A percentile compares a stretch with the other conserved stretches of the same genome.
Conservation (phyloP, 371 early-diverging fungal species). For the Mucor mucedo region DNA sequence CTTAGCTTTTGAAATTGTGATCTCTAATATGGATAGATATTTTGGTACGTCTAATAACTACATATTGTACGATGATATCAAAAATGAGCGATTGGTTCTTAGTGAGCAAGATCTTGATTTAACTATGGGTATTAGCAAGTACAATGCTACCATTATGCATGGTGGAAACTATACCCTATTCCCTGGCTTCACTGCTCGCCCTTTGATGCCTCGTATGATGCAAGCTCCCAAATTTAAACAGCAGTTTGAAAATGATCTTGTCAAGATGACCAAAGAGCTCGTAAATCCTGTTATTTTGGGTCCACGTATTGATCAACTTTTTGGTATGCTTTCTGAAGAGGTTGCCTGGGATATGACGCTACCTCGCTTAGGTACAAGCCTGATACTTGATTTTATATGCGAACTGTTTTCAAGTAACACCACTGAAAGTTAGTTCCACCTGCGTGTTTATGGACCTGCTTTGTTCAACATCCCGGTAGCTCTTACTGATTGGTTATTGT, state of each 20-base stretch:
- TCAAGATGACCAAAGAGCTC: constrained; percentile 7
- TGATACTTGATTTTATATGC: neutral
- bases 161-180: constrained; percentile 32
- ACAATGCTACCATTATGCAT: constrained; percentile 11
- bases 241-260: constrained; percentile 8
- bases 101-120: constrained; percentile 40
- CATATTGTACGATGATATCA: constrained; percentile 35
- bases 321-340: constrained; percentile 24
- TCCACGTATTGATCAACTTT: constrained; percentile 26
- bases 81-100: constrained; percentile 19
- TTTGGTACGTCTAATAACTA: constrained; percentile 38
- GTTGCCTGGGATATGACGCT: constrained; percentile 33
- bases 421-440: neutral
- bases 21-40: constrained; percentile 30
- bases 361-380: constrained; percentile 14
- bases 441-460: constrained; percentile 10
- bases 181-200: constrained; percentile 25
- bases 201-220: constrained; percentile 30
- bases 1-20: constrained; percentile 23
- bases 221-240: constrained; percentile 23
- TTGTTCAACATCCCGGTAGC: neutral
- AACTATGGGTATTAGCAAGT: constrained; percentile 30
- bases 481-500: constrained; percentile 12
- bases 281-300: constrained; percentile 11
- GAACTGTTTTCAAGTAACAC: too few relatives aligned